Evolutionary conservation across 2,329 filamentous ascomycete genomes (phyloP).

Genomic region (Curvularia verruculosa): DNA sequence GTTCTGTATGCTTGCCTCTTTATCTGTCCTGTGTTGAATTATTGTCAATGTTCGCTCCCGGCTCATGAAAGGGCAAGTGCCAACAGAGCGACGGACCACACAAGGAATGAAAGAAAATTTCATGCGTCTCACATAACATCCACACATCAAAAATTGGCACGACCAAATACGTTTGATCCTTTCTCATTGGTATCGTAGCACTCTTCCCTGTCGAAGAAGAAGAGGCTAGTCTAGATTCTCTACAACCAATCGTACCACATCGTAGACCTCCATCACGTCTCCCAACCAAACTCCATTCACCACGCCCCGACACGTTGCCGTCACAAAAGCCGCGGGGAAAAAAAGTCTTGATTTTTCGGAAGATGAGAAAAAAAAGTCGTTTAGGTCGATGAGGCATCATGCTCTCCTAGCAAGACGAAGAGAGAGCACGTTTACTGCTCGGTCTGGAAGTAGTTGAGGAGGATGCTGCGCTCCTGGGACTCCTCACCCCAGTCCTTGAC

Average conservation of each 20-base stretch:
- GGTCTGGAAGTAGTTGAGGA: conserved; percentile 99
- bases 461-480: conserved; percentile 96
- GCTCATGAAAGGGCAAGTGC: background rate
- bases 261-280: conserved; percentile 1
- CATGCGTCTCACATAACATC: background rate
- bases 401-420: background rate
- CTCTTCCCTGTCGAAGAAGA: background rate
- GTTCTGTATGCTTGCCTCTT: background rate
- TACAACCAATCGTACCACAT: conserved; percentile 22
- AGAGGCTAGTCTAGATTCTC: conserved; percentile 22
- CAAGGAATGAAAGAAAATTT: background rate
- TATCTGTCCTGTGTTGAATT: background rate
- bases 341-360: conserved; percentile 18
- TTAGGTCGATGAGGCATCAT: conserved; percentile 12
- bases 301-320: conserved; percentile 15
- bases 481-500: conserved; percentile 99
- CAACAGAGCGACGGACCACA: background rate
- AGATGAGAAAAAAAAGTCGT: conserved; percentile 1
- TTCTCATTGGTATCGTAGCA: conserved; percentile 16
- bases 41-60: background rate
- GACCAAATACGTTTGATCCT: conserved; percentile 7
- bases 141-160: background rate
- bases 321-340: conserved; percentile 23
- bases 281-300: conserved; percentile 18
- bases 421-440: conserved; percentile 55